Evolutionary conservation across 345 rosid species (phyloP), one percentile per base, ranked within the genome.

Genomic region (Capsella bursapastoris): DNA sequence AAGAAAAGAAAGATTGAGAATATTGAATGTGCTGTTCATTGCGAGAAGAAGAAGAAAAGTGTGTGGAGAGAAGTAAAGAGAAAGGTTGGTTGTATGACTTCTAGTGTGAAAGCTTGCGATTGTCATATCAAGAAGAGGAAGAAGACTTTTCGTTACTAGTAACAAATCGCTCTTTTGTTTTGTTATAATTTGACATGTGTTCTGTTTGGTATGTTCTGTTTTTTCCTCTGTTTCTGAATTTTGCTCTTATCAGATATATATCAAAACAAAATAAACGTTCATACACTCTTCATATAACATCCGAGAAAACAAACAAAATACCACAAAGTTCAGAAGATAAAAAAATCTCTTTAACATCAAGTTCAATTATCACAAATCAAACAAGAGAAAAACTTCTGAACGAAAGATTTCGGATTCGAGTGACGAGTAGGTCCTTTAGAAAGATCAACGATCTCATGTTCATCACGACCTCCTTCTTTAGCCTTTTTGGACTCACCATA

Each of bases 11-110:
- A 52, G 64, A 35, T 8, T 55, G 71, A 56, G 67, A 27, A 53
- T 34, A 27, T 35, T 44, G 76, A 57, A 37, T 76, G 80, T 76
- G 47, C 13, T 64, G 71, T 49, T 63, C 63, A 75, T 38, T 63
- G 71, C 16, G 80, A 78, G 37, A 83, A 52, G 52, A 25, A 60
- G 43, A 92, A 87, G 72, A 40, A 28, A 56, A 86, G 85, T 72
- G 75, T 86, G 77, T 93, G 98, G 98, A 83, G 66, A 62, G 90
- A 84, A 53, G 81, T 93, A 82, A 93, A 90, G 86, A 93, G 97
- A 74, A 93, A 89, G 71, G 78, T 90, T 15, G 92, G 98, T 28
- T 93, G 98, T 85, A 56, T 68, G 55, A 80, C 74, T 44, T 68
- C 40, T 38, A 82, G 76, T 49, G 57, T 78, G 32, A 75, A 81